Evolutionary conservation across 495 filamentous ascomycete genomes (phyloP), one percentile per base, ranked within the genome.

Genomic region (Penicillium manginii): DNA sequence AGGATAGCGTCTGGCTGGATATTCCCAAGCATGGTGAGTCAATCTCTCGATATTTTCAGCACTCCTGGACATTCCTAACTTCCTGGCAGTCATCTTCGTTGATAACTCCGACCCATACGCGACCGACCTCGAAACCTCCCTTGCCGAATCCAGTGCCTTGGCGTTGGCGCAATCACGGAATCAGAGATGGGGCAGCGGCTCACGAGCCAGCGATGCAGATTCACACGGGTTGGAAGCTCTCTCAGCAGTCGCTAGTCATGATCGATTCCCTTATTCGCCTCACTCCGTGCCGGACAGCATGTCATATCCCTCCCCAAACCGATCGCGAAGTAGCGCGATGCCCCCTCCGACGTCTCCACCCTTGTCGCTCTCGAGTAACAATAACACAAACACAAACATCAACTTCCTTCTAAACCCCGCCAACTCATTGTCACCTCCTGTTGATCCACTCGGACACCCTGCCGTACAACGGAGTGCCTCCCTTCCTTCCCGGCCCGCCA

Each of bases 81-180:
- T 21, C 18, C 40, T 54, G 14, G 61, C n/a, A 85, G 83, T 89
- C 17, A 84, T 84, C n/a, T 89, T 88, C 58, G 78, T 85, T 61
- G 79, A 88, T 61, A 83, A 83, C 43, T 80, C 78, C 33, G 84
- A 89, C 64, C 86, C 86, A 5, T 87, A 83, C 62, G 78, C 79
- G 18, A 84, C 87, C 32, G 81, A 82, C 19, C 70, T 75, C 14
- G 80, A 81, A 49, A 62, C 68, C 22, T 69, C 72, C 43, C 66
- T 74, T 17, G 66, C 56, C 50, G 73, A 70, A 55, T 63, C 67
- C 14, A 67, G 72, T 48, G 73, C 69, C 2, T 62, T 68, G 35
- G 64, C 73, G 12, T 60, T 75, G 26, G 67, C 70, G n/a, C 51
- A 61, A 33, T 62, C 55, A 61, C 63, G 29, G 70, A 71, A 66